Evolutionary conservation across 2,329 filamentous ascomycete genomes (phyloP).

Genomic region (Trichoderma asperellum): DNA sequence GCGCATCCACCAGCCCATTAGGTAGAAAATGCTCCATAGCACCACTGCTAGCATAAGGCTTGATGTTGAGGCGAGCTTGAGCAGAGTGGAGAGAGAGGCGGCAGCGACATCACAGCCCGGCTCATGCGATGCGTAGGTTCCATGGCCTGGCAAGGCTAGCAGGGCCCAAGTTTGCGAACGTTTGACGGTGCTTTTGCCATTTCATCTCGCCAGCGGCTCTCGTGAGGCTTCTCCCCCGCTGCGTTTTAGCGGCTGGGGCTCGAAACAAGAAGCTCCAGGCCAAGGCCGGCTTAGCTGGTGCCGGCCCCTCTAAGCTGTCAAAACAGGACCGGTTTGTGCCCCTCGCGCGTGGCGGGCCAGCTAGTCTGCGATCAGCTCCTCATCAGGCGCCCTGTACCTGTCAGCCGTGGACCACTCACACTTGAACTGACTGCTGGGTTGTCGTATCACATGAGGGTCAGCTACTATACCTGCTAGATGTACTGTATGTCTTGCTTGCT

Average conservation of each 20-base stretch:
- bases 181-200: not conserved
- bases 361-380: slow-evolving; percentile 11
- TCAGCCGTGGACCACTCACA: slow-evolving; percentile 2
- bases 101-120: not conserved
- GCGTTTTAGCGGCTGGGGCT: slow-evolving; percentile 10
- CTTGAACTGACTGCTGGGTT: not conserved
- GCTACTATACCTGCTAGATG: too few relatives aligned
- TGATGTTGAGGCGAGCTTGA: not conserved
- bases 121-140: not conserved
- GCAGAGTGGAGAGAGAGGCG: not conserved
- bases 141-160: not conserved
- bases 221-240: not conserved
- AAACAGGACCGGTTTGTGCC: slow-evolving; percentile 12
- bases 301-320: slow-evolving; percentile 16
- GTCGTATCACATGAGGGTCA: not conserved
- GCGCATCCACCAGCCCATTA: not conserved
- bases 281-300: not conserved
- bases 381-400: not conserved
- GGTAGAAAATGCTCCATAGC: not conserved
- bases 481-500: not conserved
- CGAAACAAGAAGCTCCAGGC: slow-evolving; percentile 1
- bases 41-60: not conserved
- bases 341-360: slow-evolving; percentile 20
- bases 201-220: not conserved
- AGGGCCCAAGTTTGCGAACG: not conserved